Percentiles rank a stretch among this genome's conserved stretches.
Conservation (phyloP, 352 stramenopile genomes). For the Pythium oligandrum region DNA sequence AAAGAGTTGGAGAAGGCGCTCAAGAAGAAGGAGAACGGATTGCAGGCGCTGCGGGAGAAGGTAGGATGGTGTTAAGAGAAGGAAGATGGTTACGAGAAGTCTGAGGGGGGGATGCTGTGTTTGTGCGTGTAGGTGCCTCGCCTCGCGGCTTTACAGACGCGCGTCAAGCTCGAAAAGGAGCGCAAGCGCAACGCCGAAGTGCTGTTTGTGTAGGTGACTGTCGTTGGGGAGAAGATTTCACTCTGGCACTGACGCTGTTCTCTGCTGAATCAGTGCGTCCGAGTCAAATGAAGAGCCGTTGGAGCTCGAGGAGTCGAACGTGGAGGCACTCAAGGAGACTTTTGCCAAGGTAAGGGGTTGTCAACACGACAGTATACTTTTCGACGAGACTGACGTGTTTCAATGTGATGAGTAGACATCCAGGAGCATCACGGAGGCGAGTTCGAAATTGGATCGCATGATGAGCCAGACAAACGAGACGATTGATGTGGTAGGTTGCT, state of each 20-base stretch:
- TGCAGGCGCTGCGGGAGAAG: conserved; percentile 56
- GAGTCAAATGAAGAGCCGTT: conserved; percentile 21
- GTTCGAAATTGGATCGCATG: conserved; percentile 45
- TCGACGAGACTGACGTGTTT: not conserved
- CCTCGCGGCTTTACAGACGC: conserved; percentile 45
- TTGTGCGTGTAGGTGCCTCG: conserved; percentile 31
- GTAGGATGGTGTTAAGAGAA: conserved; percentile 13
- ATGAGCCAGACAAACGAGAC: conserved; percentile 61
- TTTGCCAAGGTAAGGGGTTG: conserved; percentile 40
- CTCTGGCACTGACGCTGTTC: not conserved
- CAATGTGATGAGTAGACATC: conserved; percentile 30
- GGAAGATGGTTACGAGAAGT: too few relatives aligned
- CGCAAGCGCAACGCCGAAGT: conserved; percentile 57
- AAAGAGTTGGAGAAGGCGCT: conserved; percentile 44
- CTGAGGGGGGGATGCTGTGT: not conserved
- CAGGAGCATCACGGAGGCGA: conserved; percentile 47
- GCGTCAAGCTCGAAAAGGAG: conserved; percentile 39
- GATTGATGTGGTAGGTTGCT: conserved; percentile 48
- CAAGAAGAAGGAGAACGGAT: conserved; percentile 41
- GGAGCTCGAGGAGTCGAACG: conserved; percentile 33
- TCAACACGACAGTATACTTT: not conserved
- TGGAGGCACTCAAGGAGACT: conserved; percentile 41
- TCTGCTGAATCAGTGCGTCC: not conserved
- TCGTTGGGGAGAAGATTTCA: not conserved
- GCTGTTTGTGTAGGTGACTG: conserved; percentile 29